These are phyloP conservation scores for Apiospora sp. DNA, from an alignment of 2,329 filamentous ascomycete genomes.

Conservation along the genomic window DNA sequence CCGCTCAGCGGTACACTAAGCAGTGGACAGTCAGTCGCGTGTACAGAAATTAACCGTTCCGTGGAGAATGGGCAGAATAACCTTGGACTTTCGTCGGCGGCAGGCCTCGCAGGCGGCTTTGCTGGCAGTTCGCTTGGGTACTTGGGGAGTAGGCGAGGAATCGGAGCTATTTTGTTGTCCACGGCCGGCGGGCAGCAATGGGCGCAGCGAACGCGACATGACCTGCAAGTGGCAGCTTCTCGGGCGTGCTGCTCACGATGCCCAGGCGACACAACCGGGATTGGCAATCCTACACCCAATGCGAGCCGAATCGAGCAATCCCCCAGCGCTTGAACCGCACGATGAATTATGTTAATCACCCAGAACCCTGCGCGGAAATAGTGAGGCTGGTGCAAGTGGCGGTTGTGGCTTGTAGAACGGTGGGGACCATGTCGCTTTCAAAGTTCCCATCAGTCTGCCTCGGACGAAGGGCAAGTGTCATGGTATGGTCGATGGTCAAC, in stretches of 20 bases:
- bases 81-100: conserved; percentile 28
- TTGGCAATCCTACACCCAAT: conserved; percentile 16
- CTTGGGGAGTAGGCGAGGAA: conserved; percentile 3
- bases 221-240: conserved; percentile 20
- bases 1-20: conserved; percentile 36
- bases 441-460: conserved; percentile 15
- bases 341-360: conserved; percentile 11
- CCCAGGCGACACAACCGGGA: conserved; percentile 19
- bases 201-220: conserved; percentile 29
- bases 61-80: conserved; percentile 4
- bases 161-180: conserved; percentile 24
- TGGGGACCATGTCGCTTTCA: conserved; percentile 18
- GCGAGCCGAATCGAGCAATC: background rate
- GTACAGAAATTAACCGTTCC: background rate
- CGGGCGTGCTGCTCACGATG: conserved; percentile 17
- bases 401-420: conserved; percentile 19
- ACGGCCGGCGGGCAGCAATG: conserved; percentile 27
- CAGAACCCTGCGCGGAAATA: conserved; percentile 18
- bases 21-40: conserved; percentile 25
- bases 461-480: conserved; percentile 20
- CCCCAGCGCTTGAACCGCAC: conserved; percentile 18
- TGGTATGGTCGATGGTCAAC: conserved; percentile 16
- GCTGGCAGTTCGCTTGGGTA: conserved; percentile 24
- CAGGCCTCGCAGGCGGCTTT: conserved; percentile 30
- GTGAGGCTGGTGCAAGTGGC: conserved; percentile 23